Percentiles rank a stretch among this genome's conserved stretches.
These are phyloP conservation scores for Telopea speciosissima DNA, from an alignment of 177 flowering plant genomes.

Conservation along the genomic window DNA sequence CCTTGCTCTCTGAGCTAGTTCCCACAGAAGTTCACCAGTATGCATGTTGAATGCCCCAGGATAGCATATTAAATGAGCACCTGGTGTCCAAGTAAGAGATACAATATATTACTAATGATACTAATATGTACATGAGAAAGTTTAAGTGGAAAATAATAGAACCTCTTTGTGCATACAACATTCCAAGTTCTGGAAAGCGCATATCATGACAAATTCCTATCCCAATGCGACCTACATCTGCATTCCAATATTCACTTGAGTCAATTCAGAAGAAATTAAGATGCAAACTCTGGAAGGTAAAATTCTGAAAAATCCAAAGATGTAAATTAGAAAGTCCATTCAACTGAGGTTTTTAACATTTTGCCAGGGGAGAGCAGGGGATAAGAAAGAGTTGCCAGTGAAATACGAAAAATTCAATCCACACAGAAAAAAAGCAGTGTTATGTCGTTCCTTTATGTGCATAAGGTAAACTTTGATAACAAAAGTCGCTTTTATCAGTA, in stretches of 20 bases:
- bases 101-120: not conserved
- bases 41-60: constrained; percentile 36
- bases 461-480: no score
- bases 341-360: no score
- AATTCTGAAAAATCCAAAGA: not conserved
- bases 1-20: constrained; percentile 33
- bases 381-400: no score
- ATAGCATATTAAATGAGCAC: constrained; percentile 30
- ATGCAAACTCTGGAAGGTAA: not conserved
- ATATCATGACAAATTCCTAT: constrained; percentile 40
- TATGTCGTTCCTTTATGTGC: no score
- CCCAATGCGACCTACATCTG: constrained; percentile 37
- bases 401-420: no score
- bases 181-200: constrained; percentile 32
- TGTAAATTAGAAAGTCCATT: not conserved
- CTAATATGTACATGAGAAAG: not conserved
- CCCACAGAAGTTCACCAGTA: constrained; percentile 32
- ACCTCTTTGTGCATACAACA: constrained; percentile 32
- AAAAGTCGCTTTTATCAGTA: no score
- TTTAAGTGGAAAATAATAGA: not conserved
- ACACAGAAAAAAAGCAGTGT: no score
- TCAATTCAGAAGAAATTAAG: not conserved
- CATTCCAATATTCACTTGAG: not conserved
- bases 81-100: constrained; percentile 6
- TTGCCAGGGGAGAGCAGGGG: no score